phyloP scores from a whole-genome alignment of 768 basidiomycete species.

The Brasilioporus rufonigricans region DNA sequence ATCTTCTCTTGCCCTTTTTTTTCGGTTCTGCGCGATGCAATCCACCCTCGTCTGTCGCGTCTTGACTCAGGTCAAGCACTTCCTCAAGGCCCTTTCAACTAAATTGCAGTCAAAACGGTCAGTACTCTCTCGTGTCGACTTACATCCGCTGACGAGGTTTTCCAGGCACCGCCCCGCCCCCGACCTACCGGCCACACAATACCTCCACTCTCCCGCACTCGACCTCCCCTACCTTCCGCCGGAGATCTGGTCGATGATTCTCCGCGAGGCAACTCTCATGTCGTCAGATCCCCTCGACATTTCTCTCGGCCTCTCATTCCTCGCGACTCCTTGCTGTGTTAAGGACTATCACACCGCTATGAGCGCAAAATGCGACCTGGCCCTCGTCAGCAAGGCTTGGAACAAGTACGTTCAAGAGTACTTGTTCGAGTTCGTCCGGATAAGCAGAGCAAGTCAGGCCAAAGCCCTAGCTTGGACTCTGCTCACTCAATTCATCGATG shows the following conservation, averaged over 20 bases:
- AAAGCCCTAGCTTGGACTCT: constrained; percentile 44
- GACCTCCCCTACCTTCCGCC: constrained; percentile 49
- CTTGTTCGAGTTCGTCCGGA: constrained; percentile 71
- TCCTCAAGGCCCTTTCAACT: constrained; percentile 16
- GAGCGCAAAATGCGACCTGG: constrained; percentile 46
- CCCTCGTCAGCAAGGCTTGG: constrained; percentile 58
- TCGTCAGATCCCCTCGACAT: constrained; percentile 46
- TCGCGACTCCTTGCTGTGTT: constrained; percentile 44
- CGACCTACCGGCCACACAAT: constrained; percentile 11
- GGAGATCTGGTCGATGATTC: constrained; percentile 66
- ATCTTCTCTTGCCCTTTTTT: not conserved
- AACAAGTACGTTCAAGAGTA: constrained; percentile 50
- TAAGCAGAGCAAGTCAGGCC: constrained; percentile 51
- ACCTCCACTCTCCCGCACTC: constrained; percentile 30
- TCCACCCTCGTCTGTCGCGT: constrained; percentile 6
- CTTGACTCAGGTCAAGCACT: constrained; percentile 16
- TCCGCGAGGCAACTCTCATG: constrained; percentile 53
- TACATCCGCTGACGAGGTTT: constrained; percentile 1
- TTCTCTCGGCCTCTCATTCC: constrained; percentile 55
- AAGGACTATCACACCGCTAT: constrained; percentile 47
- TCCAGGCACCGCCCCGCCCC: constrained; percentile 7
- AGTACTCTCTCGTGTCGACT: not conserved
- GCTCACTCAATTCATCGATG: constrained; percentile 41
- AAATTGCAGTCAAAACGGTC: constrained; percentile 22
- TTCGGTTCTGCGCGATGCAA: constrained; percentile 20